Evolutionary conservation across 257 asterid genomes (phyloP).

Genomic region (Striga asiatica): DNA sequence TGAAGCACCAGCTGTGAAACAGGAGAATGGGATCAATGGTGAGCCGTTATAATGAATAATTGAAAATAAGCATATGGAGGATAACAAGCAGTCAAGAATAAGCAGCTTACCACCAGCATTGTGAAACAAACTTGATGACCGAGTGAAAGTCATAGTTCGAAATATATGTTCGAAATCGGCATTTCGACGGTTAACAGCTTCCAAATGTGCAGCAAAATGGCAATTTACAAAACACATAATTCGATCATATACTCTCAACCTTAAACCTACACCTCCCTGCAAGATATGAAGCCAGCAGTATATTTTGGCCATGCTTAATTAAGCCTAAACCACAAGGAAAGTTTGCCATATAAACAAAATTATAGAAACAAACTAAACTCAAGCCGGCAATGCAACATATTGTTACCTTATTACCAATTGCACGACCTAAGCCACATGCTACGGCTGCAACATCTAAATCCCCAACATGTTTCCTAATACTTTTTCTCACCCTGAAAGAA

Average conservation of each 20-base stretch:
- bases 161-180: slow-evolving; percentile 84
- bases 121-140: slow-evolving; percentile 46
- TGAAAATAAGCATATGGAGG: slow-evolving; percentile 54
- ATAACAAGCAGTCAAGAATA: slow-evolving; percentile 54
- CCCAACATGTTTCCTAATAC: slow-evolving; percentile 62
- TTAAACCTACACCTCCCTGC: slow-evolving; percentile 92
- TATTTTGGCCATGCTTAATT: too few relatives aligned
- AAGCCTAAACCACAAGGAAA: background rate
- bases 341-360: too few relatives aligned
- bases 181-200: slow-evolving; percentile 81
- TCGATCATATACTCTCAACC: slow-evolving; percentile 86
- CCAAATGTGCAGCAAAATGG: slow-evolving; percentile 93
- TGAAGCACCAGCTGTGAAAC: slow-evolving; percentile 74
- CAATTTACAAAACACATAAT: slow-evolving; percentile 76
- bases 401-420: slow-evolving; percentile 88
- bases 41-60: slow-evolving; percentile 57
- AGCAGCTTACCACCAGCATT: slow-evolving; percentile 74
- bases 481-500: slow-evolving; percentile 68
- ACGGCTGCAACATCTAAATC: slow-evolving; percentile 92
- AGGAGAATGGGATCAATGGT: slow-evolving; percentile 48
- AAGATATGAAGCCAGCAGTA: background rate
- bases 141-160: slow-evolving; percentile 74
- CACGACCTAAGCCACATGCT: slow-evolving; percentile 94
- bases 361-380: background rate
- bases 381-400: background rate